Conservation (phyloP, 225 moss, liverwort and hornwort genomes). For the Takakia lepidozioides region DNA sequence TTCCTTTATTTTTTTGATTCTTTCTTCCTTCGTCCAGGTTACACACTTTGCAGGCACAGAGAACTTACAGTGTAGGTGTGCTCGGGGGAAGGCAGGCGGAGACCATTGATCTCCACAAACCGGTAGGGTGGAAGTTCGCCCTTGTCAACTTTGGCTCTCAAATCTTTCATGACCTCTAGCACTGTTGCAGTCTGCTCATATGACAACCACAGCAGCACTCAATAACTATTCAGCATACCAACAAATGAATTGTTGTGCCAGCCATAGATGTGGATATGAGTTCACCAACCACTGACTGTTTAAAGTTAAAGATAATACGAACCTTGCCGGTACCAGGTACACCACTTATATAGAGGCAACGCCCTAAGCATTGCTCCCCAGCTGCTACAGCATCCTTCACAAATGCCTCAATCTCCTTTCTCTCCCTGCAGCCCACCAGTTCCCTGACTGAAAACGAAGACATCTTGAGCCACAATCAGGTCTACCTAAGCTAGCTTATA, state of each 20-base stretch:
- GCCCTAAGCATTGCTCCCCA: constrained; percentile 82
- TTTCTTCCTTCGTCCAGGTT: too few species aligned
- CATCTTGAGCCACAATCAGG: neutral
- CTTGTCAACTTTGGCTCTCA: constrained; percentile 58
- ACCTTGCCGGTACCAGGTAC: constrained; percentile 99
- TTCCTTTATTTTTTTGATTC: too few species aligned
- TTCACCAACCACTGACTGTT: too few species aligned
- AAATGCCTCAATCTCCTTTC: constrained; percentile 74
- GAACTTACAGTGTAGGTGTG: constrained; percentile 79
- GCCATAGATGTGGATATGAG: too few species aligned
- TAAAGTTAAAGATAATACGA: too few species aligned
- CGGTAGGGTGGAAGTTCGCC: constrained; percentile 72
- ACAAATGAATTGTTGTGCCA: too few species aligned
- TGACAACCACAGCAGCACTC: neutral
- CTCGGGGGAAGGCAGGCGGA: constrained; percentile 89
- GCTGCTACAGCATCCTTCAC: constrained; percentile 78
- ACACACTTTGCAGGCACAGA: too few species aligned
- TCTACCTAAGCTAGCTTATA: too few species aligned
- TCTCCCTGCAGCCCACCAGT: constrained; percentile 43
- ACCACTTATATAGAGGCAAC: constrained; percentile 97
- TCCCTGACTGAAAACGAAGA: neutral
- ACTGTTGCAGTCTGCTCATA: constrained; percentile 83
- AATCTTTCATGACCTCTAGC: constrained; percentile 85
- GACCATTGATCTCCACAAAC: constrained; percentile 90
- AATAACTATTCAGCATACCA: neutral